phyloP scores from a whole-genome alignment of 2,329 filamentous ascomycete species.

The Epichloe coenophiala region DNA sequence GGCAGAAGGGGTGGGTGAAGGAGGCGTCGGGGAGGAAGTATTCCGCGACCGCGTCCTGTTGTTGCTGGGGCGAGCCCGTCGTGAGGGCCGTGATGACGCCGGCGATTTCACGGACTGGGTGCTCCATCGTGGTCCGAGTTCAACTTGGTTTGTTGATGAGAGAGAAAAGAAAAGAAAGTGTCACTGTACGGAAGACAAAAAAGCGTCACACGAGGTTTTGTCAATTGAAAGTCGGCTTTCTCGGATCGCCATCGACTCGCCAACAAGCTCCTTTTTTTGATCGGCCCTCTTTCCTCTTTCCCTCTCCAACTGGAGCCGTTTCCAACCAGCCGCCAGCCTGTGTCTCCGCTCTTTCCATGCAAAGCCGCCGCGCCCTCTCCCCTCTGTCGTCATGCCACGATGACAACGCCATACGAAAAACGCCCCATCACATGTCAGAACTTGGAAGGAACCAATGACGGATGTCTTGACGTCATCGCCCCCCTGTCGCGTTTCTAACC shows the following conservation, averaged over 20 bases:
- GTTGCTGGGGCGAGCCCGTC: conserved; percentile 51
- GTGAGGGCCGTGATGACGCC: conserved; percentile 55
- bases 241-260: not conserved
- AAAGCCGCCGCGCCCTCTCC: no score
- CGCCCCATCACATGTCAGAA: not conserved
- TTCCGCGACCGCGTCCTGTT: conserved; percentile 49
- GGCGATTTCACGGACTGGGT: conserved; percentile 41
- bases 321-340: no score
- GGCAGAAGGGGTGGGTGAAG: conserved; percentile 69
- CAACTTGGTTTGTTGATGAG: not conserved
- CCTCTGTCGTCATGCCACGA: no score
- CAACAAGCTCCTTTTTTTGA: no score
- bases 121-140: not conserved
- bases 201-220: not conserved
- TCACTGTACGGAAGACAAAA: no score
- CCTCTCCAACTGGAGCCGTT: no score
- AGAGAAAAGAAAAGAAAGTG: no score
- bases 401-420: not conserved
- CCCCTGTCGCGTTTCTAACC: no score
- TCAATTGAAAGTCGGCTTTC: not conserved
- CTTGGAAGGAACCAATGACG: no score
- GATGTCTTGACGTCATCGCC: not conserved
- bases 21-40: conserved; percentile 62
- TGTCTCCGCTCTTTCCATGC: no score
- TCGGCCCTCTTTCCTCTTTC: no score